Conservation (phyloP, 257 asterid species). For the Lycium ferocissimum region DNA sequence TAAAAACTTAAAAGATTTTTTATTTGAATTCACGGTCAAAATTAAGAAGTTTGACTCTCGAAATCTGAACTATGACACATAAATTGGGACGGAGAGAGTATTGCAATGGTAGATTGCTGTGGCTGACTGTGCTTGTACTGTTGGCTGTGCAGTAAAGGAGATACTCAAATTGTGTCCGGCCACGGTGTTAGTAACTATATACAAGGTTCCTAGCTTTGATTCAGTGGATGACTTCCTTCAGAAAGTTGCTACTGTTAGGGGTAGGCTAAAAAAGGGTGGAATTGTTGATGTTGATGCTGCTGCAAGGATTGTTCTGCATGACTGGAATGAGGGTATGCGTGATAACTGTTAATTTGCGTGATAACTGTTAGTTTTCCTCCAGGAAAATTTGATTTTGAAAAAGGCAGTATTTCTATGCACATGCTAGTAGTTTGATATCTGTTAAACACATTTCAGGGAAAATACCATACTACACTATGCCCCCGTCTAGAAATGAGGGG, state of each 20-base stretch:
- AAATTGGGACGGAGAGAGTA: too few relatives aligned
- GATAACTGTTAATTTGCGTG: not conserved
- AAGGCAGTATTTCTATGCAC: not conserved
- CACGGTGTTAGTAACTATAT: constrained; percentile 64
- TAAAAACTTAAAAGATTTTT: too few relatives aligned
- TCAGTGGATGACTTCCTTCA: constrained; percentile 89
- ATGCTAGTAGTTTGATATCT: not conserved
- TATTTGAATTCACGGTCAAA: too few relatives aligned
- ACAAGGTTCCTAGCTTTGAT: constrained; percentile 76
- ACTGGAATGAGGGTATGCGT: constrained; percentile 90
- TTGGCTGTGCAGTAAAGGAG: constrained; percentile 72
- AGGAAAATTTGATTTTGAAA: not conserved
- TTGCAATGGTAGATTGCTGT: not conserved
- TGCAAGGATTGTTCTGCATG: constrained; percentile 90
- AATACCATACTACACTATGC: constrained; percentile 95
- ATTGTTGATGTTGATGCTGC: constrained; percentile 78
- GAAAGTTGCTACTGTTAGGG: constrained; percentile 83
- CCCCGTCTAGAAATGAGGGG: constrained; percentile 70
- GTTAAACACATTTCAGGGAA: constrained; percentile 61
- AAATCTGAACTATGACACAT: too few relatives aligned
- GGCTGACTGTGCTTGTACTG: not conserved
- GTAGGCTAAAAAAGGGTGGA: constrained; percentile 94
- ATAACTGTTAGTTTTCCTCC: not conserved
- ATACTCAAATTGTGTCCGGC: constrained; percentile 87
- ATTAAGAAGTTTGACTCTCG: too few relatives aligned